phyloP scores from a whole-genome alignment of 2,329 filamentous ascomycete species.

The Ophiostoma montium region DNA sequence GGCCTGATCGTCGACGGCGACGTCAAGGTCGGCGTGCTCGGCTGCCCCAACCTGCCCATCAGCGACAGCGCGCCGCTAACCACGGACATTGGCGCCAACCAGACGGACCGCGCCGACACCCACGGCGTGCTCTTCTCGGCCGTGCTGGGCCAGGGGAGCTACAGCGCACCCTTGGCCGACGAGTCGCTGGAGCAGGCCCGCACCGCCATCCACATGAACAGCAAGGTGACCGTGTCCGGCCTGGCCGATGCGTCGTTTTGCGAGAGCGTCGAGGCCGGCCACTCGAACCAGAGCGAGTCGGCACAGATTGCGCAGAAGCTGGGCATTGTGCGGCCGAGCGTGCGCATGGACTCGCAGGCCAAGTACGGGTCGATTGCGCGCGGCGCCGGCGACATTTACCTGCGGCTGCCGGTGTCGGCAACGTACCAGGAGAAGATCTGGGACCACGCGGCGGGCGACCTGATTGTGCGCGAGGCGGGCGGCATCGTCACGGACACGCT shows the following conservation, averaged over 20 bases:
- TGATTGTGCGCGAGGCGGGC: constrained; percentile 89
- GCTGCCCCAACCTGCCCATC: constrained; percentile 87
- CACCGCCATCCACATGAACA: constrained; percentile 62
- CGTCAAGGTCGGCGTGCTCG: constrained; percentile 86
- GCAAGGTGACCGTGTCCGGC: constrained; percentile 35
- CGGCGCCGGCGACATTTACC: constrained; percentile 87
- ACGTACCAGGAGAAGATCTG: constrained; percentile 98
- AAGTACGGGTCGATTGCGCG: constrained; percentile 95
- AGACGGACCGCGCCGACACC: constrained; percentile 57
- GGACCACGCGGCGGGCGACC: constrained; percentile 91
- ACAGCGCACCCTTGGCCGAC: constrained; percentile 55
- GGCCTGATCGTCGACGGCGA: constrained; percentile 85
- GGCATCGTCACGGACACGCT: constrained; percentile 82
- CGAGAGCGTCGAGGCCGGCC: constrained; percentile 86
- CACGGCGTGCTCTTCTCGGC: constrained; percentile 83
- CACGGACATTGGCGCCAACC: constrained; percentile 58
- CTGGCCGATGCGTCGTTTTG: constrained; percentile 81
- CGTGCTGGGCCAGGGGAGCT: constrained; percentile 63
- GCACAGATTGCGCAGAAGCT: constrained; percentile 70
- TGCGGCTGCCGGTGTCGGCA: constrained; percentile 65
- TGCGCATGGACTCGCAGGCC: constrained; percentile 94
- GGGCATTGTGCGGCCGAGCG: constrained; percentile 76
- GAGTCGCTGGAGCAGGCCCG: constrained; percentile 38
- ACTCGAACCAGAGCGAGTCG: constrained; percentile 82
- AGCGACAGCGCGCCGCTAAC: constrained; percentile 62